Evolutionary conservation across 305 asterid species (phyloP).

Genomic region (Caryopteris hybrid): DNA sequence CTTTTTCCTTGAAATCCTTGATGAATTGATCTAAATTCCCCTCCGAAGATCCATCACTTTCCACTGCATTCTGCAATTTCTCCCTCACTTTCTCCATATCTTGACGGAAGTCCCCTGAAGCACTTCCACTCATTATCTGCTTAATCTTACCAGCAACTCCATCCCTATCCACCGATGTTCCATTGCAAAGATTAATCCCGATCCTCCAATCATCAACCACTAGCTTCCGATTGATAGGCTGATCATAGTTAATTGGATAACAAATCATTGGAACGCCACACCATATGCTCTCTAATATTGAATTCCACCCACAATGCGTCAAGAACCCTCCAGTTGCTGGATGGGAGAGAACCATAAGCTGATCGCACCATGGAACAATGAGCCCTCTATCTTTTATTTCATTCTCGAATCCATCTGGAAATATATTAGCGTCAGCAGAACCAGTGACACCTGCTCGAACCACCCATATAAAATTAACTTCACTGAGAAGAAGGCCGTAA

Average conservation of each 20-base stretch:
- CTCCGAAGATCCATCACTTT: slow-evolving; percentile 44
- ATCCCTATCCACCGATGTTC: slow-evolving; percentile 17
- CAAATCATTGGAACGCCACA: slow-evolving; percentile 53
- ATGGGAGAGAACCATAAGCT: slow-evolving; percentile 38
- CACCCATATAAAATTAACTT: slow-evolving; percentile 55
- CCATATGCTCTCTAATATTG: slow-evolving; percentile 54
- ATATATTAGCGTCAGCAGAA: slow-evolving; percentile 2
- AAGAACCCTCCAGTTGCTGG: slow-evolving; percentile 50
- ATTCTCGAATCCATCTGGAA: slow-evolving; percentile 37
- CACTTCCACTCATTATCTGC: slow-evolving; percentile 28
- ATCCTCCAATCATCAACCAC: slow-evolving; percentile 70
- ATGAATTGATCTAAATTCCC: slow-evolving; percentile 32
- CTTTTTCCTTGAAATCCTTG: slow-evolving; percentile 29
- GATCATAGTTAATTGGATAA: slow-evolving; percentile 44
- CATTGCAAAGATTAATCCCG: slow-evolving; percentile 47
- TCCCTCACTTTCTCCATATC: slow-evolving; percentile 24
- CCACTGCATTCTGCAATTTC: slow-evolving; percentile 34
- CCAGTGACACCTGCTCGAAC: slow-evolving; percentile 39
- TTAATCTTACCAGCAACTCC: slow-evolving; percentile 38
- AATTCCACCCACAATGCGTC: slow-evolving; percentile 44
- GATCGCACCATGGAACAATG: slow-evolving; percentile 56
- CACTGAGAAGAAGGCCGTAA: slow-evolving; percentile 48
- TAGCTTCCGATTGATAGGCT: slow-evolving; percentile 47
- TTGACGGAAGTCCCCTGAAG: slow-evolving; percentile 4
- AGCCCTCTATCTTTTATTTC: slow-evolving; percentile 31